A percentile compares a stretch with the other conserved stretches of the same genome.
phyloP scores from a whole-genome alignment of 2,329 filamentous ascomycete genomes.

The Botrytis pseudocinerea region DNA sequence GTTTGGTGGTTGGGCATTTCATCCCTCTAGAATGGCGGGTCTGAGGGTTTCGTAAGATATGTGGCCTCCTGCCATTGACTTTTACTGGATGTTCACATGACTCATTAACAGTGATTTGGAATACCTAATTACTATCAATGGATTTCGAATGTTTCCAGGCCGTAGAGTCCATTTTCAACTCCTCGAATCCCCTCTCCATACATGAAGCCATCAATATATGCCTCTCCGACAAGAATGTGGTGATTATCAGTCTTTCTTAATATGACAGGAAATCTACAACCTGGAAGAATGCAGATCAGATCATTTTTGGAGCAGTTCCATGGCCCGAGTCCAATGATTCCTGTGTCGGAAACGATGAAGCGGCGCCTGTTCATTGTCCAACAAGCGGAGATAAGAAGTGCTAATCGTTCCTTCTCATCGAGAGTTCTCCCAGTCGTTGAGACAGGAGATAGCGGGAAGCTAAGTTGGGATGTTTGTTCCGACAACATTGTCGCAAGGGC shows the following conservation, averaged over 20 bases:
- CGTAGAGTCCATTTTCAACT: conserved; percentile 23
- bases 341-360: conserved; percentile 27
- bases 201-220: conserved; percentile 37
- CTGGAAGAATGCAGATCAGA: conserved; percentile 33
- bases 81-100: not conserved
- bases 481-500: conserved; percentile 28
- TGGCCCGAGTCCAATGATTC: conserved; percentile 31
- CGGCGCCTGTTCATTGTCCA: conserved; percentile 34
- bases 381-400: conserved; percentile 30
- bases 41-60: not conserved
- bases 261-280: conserved; percentile 37
- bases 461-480: conserved; percentile 6
- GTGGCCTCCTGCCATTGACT: not conserved
- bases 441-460: conserved; percentile 9
- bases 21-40: not conserved
- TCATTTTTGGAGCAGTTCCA: conserved; percentile 30
- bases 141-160: conserved; percentile 30
- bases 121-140: conserved; percentile 24
- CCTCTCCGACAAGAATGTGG: conserved; percentile 35
- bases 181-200: conserved; percentile 33
- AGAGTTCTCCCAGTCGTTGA: not conserved
- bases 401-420: conserved; percentile 27
- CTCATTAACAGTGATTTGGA: not conserved
- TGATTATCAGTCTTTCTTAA: conserved; percentile 27
- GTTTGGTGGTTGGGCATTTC: not conserved